Evolutionary conservation across 2,329 filamentous ascomycete species (phyloP), one percentile per base, ranked within the genome.

Genomic region (Reticulascus tulasneorum): DNA sequence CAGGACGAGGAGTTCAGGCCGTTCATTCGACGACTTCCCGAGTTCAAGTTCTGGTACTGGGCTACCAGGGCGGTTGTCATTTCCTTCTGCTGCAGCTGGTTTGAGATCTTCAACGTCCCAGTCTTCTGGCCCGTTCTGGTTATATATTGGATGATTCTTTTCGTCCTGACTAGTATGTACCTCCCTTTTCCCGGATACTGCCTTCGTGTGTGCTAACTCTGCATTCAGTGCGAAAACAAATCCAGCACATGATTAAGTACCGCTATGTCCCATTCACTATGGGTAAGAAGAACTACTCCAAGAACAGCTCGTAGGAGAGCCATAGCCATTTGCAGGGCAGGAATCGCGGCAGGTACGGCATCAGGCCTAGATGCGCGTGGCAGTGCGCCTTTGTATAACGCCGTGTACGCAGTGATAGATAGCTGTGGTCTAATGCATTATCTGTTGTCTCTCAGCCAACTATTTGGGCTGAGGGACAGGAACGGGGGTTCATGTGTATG

Each of bases 171-270:
- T 37, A 98, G 89, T 94, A 73, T 62, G 88, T 78, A 32, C 29
- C 33, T n/a, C 9, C 23, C 16, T 36, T 34, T n/a, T n/a, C n/a
- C n/a, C n/a, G n/a, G n/a, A n/a, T n/a, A n/a, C n/a, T n/a, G n/a
- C n/a, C n/a, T n/a, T n/a, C n/a, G n/a, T n/a, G n/a, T 30, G 27
- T 32, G 31, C 46, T 46, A 32, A 44, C 18, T 16, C 22, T 10
- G 27, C 27, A n/a, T 16, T 20, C 52, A 94, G 89, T 98, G 93
- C 82, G 93, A 66, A 87, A 93, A 73, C 93, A 98, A 70, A 98
- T 98, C 53, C 93, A 98, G 71, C 93, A 97, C 70, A 98, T 98
- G 93, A 91, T 98, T 77, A 98, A 97, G 73, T 98, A 97, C 73
- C 87, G 91, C 67, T 98, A 95, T 60, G 89, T 95, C 20, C 89